These are phyloP conservation scores for Orbilia javanica DNA, from an alignment of 2,329 filamentous ascomycete genomes.

Conservation along the genomic window DNA sequence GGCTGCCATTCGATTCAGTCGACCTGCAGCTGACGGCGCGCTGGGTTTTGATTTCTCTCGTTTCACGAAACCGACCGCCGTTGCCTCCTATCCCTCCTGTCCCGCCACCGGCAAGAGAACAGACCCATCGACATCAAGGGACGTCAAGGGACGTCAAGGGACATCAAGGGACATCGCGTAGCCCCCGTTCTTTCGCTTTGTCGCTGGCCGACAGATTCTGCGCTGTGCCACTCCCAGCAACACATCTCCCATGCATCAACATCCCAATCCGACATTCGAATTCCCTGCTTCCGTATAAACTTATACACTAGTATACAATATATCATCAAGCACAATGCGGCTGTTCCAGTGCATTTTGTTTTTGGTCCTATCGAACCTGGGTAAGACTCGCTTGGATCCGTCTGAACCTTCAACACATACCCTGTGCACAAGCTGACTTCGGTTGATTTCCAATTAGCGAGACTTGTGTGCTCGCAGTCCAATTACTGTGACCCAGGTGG, in stretches of 20 bases:
- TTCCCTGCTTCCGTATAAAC: background rate
- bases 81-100: background rate
- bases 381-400: constrained; percentile 14
- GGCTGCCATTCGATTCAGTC: constrained; percentile 29
- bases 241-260: constrained; percentile 17
- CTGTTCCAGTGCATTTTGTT: constrained; percentile 35
- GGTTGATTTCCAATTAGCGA: constrained; percentile 9
- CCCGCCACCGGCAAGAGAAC: background rate
- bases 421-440: background rate
- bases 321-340: constrained; percentile 18
- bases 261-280: background rate
- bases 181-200: constrained; percentile 18
- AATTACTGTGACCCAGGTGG: constrained; percentile 51
- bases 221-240: constrained; percentile 3
- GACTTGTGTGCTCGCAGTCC: constrained; percentile 40
- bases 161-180: constrained; percentile 2
- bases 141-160: no score
- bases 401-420: background rate
- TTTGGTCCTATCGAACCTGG: constrained; percentile 36
- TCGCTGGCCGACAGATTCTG: constrained; percentile 46
- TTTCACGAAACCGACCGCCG: constrained; percentile 18
- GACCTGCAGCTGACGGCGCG: constrained; percentile 17
- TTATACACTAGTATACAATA: constrained; percentile 3
- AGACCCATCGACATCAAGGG: no score
- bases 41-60: constrained; percentile 22